These are phyloP conservation scores for Serendipita sp. DNA, from an alignment of 768 basidiomycete genomes.

Conservation along the genomic window DNA sequence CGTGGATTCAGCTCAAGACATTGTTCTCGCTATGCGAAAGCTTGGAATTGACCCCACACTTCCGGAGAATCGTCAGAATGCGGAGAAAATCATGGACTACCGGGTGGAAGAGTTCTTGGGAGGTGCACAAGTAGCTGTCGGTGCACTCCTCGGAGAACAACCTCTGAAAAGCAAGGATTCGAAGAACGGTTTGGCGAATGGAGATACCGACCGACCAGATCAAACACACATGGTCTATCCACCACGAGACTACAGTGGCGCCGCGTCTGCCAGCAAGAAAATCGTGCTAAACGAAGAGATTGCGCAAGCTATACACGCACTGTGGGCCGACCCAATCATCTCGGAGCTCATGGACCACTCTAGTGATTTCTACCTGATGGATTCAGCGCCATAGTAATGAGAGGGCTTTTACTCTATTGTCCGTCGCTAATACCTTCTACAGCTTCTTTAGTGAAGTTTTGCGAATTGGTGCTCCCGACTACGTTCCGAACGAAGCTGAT, in stretches of 20 bases:
- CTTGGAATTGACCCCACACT: conserved; percentile 64
- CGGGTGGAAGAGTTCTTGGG: background rate
- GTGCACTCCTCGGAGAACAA: background rate
- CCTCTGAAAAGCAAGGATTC: background rate
- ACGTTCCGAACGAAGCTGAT: conserved; percentile 73
- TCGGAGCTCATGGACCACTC: conserved; percentile 37
- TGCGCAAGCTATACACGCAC: conserved; percentile 47
- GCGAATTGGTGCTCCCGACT: conserved; percentile 70
- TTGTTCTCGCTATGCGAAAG: conserved; percentile 76
- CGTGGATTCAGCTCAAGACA: conserved; percentile 74
- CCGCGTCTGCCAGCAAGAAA: conserved; percentile 10
- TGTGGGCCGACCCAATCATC: conserved; percentile 31
- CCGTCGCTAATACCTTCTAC: background rate
- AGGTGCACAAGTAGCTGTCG: background rate
- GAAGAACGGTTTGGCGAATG: background rate
- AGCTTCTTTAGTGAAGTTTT: conserved; percentile 78
- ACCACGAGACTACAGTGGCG: conserved; percentile 23
- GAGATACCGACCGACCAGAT: background rate
- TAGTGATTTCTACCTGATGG: conserved; percentile 85
- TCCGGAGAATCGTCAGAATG: conserved; percentile 35
- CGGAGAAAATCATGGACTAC: conserved; percentile 4
- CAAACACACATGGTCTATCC: background rate
- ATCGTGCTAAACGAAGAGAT: conserved; percentile 43
- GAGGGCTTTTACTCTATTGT: background rate
- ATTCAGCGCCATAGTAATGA: conserved; percentile 74